Evolutionary conservation across 2,329 filamentous ascomycete genomes (phyloP).

Genomic region (Incumbomyces lentus): DNA sequence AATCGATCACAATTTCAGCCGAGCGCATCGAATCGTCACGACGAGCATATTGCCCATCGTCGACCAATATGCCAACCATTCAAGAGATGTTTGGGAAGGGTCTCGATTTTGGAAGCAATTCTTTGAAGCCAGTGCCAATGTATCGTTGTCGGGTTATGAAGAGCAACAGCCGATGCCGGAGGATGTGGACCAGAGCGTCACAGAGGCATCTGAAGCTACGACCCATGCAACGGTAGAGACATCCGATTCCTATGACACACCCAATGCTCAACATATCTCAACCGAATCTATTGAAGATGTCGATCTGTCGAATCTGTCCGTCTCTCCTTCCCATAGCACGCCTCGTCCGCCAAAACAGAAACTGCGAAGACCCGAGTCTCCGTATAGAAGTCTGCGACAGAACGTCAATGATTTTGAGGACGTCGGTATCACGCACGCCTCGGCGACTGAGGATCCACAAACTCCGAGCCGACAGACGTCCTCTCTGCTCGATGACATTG

Average conservation of each 20-base stretch:
- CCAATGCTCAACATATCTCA: constrained; percentile 27
- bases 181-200: constrained; percentile 40
- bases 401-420: constrained; percentile 44
- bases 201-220: constrained; percentile 48
- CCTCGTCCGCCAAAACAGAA: constrained; percentile 29
- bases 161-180: constrained; percentile 58
- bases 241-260: constrained; percentile 32
- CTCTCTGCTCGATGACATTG: constrained; percentile 36
- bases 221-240: constrained; percentile 35
- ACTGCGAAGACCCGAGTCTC: constrained; percentile 56
- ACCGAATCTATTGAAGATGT: constrained; percentile 32
- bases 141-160: constrained; percentile 90
- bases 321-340: constrained; percentile 38
- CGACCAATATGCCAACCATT: constrained; percentile 90
- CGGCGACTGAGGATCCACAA: constrained; percentile 21
- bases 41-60: constrained; percentile 86
- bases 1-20: constrained; percentile 97
- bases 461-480: constrained; percentile 15
- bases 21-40: constrained; percentile 90
- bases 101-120: constrained; percentile 99
- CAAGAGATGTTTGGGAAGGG: constrained; percentile 88
- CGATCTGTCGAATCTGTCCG: constrained; percentile 33
- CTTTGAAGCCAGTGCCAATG: constrained; percentile 96
- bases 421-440: constrained; percentile 27
- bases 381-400: constrained; percentile 63